phyloP scores from a whole-genome alignment of 2,329 filamentous ascomycete genomes.

The Pseudogymnoascus sp. region DNA sequence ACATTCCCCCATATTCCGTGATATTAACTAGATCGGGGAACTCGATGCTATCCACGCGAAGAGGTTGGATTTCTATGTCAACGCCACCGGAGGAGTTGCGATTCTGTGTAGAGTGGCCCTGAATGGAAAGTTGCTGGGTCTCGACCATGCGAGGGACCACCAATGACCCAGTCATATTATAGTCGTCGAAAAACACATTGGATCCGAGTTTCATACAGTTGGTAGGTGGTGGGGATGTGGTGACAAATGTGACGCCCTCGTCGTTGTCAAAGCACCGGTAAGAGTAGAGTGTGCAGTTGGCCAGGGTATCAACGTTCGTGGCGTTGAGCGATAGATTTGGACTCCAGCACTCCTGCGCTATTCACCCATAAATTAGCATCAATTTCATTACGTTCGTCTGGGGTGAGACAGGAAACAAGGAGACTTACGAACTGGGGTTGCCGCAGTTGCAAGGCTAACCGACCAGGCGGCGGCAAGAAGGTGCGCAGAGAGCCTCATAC shows the following conservation, averaged over 20 bases:
- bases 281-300: not conserved
- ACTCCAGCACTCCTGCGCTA: not conserved
- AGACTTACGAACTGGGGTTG: not conserved
- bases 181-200: not conserved
- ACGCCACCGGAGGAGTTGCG: not conserved
- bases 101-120: not conserved
- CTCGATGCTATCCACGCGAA: not conserved
- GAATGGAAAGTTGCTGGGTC: not conserved
- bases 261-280: not conserved
- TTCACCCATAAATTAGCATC: not conserved
- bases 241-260: not conserved
- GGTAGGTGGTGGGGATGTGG: not conserved
- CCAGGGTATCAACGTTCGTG: not conserved
- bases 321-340: not conserved
- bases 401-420: not conserved
- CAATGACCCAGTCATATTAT: not conserved
- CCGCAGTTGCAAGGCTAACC: not conserved
- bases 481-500: not conserved
- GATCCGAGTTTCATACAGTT: not conserved
- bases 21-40: not conserved
- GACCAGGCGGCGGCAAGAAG: not conserved
- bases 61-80: not conserved
- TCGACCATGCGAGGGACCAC: not conserved
- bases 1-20: not conserved
- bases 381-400: not conserved